Evolutionary conservation across 1,139 yeast genomes (phyloP).

Genomic region (Keqinozyma sinolaborantium): DNA sequence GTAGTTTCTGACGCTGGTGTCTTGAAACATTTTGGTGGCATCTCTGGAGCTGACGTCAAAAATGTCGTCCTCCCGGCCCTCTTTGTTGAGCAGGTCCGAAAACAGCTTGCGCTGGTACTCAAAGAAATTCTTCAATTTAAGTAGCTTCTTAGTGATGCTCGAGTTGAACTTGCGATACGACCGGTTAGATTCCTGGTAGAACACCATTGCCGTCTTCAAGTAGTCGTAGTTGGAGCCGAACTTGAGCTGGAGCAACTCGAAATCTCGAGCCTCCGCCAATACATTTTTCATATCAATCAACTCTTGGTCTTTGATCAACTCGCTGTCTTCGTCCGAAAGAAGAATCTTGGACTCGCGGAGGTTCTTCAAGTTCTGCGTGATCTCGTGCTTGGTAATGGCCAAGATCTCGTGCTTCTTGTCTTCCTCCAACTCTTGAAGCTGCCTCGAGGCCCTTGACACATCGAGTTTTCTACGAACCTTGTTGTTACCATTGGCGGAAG

Average conservation of each 20-base stretch:
- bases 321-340: slow-evolving; percentile 15
- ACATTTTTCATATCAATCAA: slow-evolving; percentile 14
- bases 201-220: slow-evolving; percentile 28
- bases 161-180: slow-evolving; percentile 31
- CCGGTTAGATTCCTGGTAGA: slow-evolving; percentile 38
- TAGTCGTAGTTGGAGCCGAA: slow-evolving; percentile 32
- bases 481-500: slow-evolving; percentile 20
- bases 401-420: slow-evolving; percentile 9
- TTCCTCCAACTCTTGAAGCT: slow-evolving; percentile 13
- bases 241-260: slow-evolving; percentile 32
- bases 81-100: slow-evolving; percentile 17
- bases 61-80: slow-evolving; percentile 18
- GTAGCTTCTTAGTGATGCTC: slow-evolving; percentile 30
- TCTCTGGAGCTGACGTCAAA: slow-evolving; percentile 36
- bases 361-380: slow-evolving; percentile 22
- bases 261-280: slow-evolving; percentile 24
- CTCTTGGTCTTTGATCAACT: slow-evolving; percentile 25
- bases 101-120: slow-evolving; percentile 34
- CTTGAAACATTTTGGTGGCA: slow-evolving; percentile 30
- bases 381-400: slow-evolving; percentile 10
- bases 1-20: slow-evolving; percentile 28
- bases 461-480: slow-evolving; percentile 23
- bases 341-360: slow-evolving; percentile 24
- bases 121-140: slow-evolving; percentile 38
- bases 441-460: slow-evolving; percentile 14